Evolutionary conservation across 2,329 filamentous ascomycete genomes (phyloP), one percentile per base, ranked within the genome.

Genomic region (Graphium sp.): DNA sequence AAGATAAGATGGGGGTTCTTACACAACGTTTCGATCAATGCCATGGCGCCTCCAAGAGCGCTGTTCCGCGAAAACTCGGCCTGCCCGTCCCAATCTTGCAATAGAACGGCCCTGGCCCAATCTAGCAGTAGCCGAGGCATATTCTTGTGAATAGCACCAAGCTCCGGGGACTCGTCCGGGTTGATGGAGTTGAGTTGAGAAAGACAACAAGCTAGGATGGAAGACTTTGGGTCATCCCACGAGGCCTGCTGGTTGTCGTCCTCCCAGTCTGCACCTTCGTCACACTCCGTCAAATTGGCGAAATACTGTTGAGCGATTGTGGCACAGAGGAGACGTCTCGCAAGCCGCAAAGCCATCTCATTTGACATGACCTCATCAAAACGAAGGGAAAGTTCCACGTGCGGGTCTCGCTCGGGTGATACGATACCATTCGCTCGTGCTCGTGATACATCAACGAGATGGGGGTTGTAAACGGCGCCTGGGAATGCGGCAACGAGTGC

Each of bases 41-140:
- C 70, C 22, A 94, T 53, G 6, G 83, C 82, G 29, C 81, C 78
- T 10, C 81, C 80, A 35, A 84, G 75, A 10, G 77, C 62, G 18
- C 75, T 71, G 41, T 78, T 74, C 31, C 67, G 72, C 3, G 70
- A 58, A 29, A 92, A 65, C 24, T 74, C 66, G 2, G 79, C 66
- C 31, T 68, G 68, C 0, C 82, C 80, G 42, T 87, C 67, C 85
- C 85, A 94, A 35, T 81, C 72, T 31, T 74, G 70, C 24, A 91
- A 52, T 42, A 93, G 66, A 2, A 89, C 63, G 0, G 75, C 73
- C 34, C 78, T 63, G 13, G 77, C 66, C 77, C 76, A 84, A 41
- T 83, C 77, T 16, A 83, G 50, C 5, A 70, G 52, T 11, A 72
- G 46, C 18, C 27, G 29, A 8, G 33, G 32, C 21, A 34, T 31